Base-by-base conservation (phyloP, 2,329 filamentous ascomycete species). In the Monilinia polystroma region DNA sequence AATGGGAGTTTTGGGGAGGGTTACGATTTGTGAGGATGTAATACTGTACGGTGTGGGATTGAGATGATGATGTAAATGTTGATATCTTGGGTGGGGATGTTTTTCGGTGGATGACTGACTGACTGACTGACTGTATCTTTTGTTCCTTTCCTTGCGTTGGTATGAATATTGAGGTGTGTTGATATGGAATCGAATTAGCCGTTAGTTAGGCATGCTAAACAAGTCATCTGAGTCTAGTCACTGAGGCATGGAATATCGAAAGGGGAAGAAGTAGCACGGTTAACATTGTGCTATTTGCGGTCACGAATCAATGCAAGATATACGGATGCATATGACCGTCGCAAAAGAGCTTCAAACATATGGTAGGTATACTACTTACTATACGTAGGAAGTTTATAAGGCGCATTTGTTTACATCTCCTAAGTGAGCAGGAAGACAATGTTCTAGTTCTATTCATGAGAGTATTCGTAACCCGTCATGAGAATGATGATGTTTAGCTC, bases 221-320 rank as follows among this genome's bases (percentile, higher is more conserved):
- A 45, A 32, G 4, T 11, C 20, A 23, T 35, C n/a, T 23, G 14
- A 51, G 32, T 18, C 23, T 52, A 32, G 32, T 38, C 45, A 49
- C 14, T 26, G 29, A 51, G 32, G 45, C 29, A 38, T 29, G 23
- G 43, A 23, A 51, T 62, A 51, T 62, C 20, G 45, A 38, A 52
- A 38, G 45, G 35, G n/a, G 16, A 29, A 49, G n/a, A 26, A 20
- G 14, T 38, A 35, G 23, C 5, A 35, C 7, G 32, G 5, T 8
- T 35, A 49, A 18, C n/a, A 49, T 16, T 14, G 18, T 45, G 8
- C 56, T 23, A 47, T 51, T 60, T 38, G n/a, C 45, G 32, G 5
- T 18, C 14, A 18, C 26, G 45, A 26, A 51, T 51, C 45, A 20
- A 60, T 26, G 58, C 57, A 60, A 60, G 45, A 23, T 23, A 60